Conservation (phyloP, 805 yeast genomes). For the Candida caryicola region DNA sequence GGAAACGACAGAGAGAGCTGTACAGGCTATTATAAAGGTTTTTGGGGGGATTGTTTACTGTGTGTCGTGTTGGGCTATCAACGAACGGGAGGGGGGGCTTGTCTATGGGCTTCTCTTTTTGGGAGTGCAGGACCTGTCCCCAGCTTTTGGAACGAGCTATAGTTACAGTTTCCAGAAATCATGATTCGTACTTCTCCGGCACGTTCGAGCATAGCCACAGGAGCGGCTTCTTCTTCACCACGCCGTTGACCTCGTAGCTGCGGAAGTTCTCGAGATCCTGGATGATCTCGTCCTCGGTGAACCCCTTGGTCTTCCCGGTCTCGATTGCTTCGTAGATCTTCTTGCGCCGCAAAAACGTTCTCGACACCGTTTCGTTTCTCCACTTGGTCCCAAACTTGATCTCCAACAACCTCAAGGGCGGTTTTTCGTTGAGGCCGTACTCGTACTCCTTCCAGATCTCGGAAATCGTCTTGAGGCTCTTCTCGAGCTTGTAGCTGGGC, state of each 20-base stretch:
- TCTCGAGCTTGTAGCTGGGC: slow-evolving; percentile 11
- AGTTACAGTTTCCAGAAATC: too few species aligned
- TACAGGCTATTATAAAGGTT: too few species aligned
- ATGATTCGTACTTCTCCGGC: slow-evolving; percentile 11
- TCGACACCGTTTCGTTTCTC: slow-evolving; percentile 54
- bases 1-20: too few species aligned
- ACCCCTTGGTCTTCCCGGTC: slow-evolving; percentile 45
- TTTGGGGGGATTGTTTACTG: too few species aligned
- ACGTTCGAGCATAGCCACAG: slow-evolving; percentile 15
- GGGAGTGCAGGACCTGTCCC: too few species aligned
- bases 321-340: slow-evolving; percentile 56
- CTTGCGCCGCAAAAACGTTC: slow-evolving; percentile 52
- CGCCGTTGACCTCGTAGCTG: slow-evolving; percentile 38
- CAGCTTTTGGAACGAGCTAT: too few species aligned
- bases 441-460: slow-evolving; percentile 60
- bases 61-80: too few species aligned
- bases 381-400: slow-evolving; percentile 49
- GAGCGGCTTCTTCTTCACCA: slow-evolving; percentile 28
- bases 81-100: too few species aligned
- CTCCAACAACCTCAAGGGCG: slow-evolving; percentile 50
- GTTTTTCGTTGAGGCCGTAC: slow-evolving; percentile 50
- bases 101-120: too few species aligned
- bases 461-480: slow-evolving; percentile 12
- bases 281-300: slow-evolving; percentile 40
- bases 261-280: slow-evolving; percentile 47